Evolutionary conservation across 164 flowering plant species (phyloP).

Genomic region (Vitis vinifera): DNA sequence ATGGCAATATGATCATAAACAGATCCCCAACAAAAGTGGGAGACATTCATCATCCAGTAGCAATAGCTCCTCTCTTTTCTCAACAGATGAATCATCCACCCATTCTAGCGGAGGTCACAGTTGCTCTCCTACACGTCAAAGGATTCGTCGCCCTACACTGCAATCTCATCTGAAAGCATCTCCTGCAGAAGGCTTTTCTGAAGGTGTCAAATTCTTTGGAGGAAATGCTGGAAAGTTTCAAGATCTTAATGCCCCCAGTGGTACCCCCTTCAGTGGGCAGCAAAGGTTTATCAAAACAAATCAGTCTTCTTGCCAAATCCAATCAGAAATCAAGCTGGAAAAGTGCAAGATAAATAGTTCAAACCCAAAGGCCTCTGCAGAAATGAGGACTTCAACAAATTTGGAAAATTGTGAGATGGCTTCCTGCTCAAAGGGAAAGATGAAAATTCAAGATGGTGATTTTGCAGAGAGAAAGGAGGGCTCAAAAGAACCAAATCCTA

Average conservation of each 20-base stretch:
- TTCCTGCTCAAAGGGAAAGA: conserved; percentile 7
- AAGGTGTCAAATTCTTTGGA: conserved; percentile 5
- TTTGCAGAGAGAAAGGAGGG: conserved; percentile 7
- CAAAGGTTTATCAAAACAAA: conserved; percentile 12
- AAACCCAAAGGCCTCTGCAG: conserved; percentile 4
- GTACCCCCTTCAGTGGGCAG: conserved; percentile 9
- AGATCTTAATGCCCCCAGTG: conserved; percentile 9
- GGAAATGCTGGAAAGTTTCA: conserved; percentile 17
- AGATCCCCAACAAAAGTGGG: conserved; percentile 17
- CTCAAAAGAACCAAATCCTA: conserved; percentile 1
- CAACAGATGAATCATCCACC: conserved; percentile 38
- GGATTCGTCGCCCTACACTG: conserved; percentile 19
- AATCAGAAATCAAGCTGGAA: conserved; percentile 7
- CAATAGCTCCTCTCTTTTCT: conserved; percentile 31
- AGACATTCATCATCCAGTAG: conserved; percentile 37
- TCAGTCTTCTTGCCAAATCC: conserved; percentile 5
- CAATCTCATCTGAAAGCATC: conserved; percentile 30
- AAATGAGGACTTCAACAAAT: conserved; percentile 3
- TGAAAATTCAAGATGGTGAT: conserved; percentile 14
- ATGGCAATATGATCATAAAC: conserved; percentile 55
- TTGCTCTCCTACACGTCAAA: conserved; percentile 34
- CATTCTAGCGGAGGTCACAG: conserved; percentile 36
- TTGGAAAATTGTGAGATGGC: conserved; percentile 8
- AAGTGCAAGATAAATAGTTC: conserved; percentile 11
- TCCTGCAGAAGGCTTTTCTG: conserved; percentile 18